A percentile compares a stretch with the other conserved stretches of the same genome.
Conservation (phyloP, 2,329 filamentous ascomycete species). For the Fusarium sarcochroum region DNA sequence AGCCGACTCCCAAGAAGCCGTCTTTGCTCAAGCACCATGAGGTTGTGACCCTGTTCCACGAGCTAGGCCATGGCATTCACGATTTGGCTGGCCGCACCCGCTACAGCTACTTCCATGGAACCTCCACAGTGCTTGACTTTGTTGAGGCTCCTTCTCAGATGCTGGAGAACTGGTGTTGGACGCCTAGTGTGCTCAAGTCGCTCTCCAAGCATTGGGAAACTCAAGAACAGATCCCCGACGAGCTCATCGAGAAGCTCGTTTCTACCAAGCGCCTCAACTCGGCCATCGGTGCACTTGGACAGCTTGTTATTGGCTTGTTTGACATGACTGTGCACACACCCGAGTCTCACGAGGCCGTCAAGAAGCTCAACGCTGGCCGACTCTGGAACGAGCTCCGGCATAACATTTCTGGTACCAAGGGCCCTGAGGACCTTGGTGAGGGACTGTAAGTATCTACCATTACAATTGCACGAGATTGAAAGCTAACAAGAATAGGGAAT, state of each 20-base stretch:
- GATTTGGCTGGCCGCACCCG: slow-evolving; percentile 74
- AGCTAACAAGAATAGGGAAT: slow-evolving; percentile 63
- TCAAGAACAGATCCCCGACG: slow-evolving; percentile 78
- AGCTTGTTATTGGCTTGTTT: slow-evolving; percentile 85
- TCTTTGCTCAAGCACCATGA: slow-evolving; percentile 86
- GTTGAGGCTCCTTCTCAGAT: slow-evolving; percentile 81
- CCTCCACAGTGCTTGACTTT: slow-evolving; percentile 76
- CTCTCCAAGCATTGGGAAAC: slow-evolving; percentile 82
- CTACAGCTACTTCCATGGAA: slow-evolving; percentile 78
- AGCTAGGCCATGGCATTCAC: slow-evolving; percentile 79
- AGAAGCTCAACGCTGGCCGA: slow-evolving; percentile 74
- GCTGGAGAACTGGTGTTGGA: slow-evolving; percentile 85
- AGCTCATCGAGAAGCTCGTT: slow-evolving; percentile 80
- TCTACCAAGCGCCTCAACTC: slow-evolving; percentile 86
- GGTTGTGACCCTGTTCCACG: slow-evolving; percentile 86
- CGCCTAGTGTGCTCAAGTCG: slow-evolving; percentile 72
- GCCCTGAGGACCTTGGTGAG: slow-evolving; percentile 76
- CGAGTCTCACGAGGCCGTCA: slow-evolving; percentile 75
- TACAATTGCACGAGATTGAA: background rate
- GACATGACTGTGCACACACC: slow-evolving; percentile 87
- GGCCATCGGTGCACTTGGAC: slow-evolving; percentile 81
- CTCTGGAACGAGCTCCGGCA: slow-evolving; percentile 81
- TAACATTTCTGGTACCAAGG: slow-evolving; percentile 80
- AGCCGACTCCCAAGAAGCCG: slow-evolving; percentile 81
- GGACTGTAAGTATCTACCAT: slow-evolving; percentile 60